Base-by-base conservation (phyloP, 495 filamentous ascomycete species). In the Tuber indicum region DNA sequence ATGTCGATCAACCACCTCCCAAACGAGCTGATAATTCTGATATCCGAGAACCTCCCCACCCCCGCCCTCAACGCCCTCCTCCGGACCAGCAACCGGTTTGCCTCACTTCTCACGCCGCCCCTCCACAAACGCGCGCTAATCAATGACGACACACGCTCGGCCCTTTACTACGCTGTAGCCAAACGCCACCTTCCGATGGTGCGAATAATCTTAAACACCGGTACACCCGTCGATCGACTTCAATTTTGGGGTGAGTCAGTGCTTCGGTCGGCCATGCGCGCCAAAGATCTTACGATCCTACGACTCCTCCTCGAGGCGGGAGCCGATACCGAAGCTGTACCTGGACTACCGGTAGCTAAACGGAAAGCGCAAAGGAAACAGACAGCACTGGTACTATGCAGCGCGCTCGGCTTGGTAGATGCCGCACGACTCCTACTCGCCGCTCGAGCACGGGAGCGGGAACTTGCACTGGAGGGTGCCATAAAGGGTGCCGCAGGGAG, bases 11-110 rank as follows among this genome's bases (percentile, higher is more conserved):
- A 73, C 21, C 26, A 71, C 17, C 71, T 80, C 46, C 78, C 78
- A 42, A 80, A 80, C 77, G 78, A 80, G 42, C 72, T 80, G 19
- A 58, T 80, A 42, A 42, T 79, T 14, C 77, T 72, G 17, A 76
- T 80, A 39, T 77, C 78, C 23, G 73, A 80, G 47, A 47, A 42
- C 36, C 78, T 80, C 62, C 73, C 78, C 45, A 70, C 72, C 0
- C 42, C 71, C 17, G 71, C 78, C 39, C 78, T 80, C 72, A 79
- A 71, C 73, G n/a, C 41, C 16, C 74, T 80, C 26, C 62, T 80
- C 23, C 77, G 62, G 6, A 79, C 78, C 36, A 75, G 41, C 32
- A 74, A 66, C 12, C 73, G 78, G n/a, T 80, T 79, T 21, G 41
- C 71, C 9, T 26, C 39, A 12, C 62, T 74, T 52, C 74, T 80